phyloP scores from a whole-genome alignment of 192 early-diverging fungal genomes.

The Coemansia sp. region DNA sequence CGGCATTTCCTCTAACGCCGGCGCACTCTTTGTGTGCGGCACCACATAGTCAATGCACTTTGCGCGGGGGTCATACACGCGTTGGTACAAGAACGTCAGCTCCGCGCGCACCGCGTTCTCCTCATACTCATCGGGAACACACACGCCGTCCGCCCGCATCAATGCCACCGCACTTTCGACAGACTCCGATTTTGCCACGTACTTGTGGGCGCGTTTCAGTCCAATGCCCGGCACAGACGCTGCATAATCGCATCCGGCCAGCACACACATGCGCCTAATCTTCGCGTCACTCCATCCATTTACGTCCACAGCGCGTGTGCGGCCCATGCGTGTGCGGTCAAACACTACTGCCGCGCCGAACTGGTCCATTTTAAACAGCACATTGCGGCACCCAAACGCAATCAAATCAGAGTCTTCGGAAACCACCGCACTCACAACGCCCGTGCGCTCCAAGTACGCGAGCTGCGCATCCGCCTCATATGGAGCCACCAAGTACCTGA shows the following conservation, averaged over 20 bases:
- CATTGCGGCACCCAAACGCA: slow-evolving; percentile 82
- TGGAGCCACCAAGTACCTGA: slow-evolving; percentile 86
- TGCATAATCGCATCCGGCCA: slow-evolving; percentile 98
- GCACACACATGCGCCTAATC: slow-evolving; percentile 89
- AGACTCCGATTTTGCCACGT: slow-evolving; percentile 59
- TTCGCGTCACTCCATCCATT: slow-evolving; percentile 58
- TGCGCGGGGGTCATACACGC: slow-evolving; percentile 75
- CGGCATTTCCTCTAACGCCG: slow-evolving; percentile 36
- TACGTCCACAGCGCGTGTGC: slow-evolving; percentile 55
- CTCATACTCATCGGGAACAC: slow-evolving; percentile 67
- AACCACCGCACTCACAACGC: slow-evolving; percentile 73
- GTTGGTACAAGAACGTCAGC: slow-evolving; percentile 84
- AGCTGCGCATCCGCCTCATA: slow-evolving; percentile 98
- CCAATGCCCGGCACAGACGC: slow-evolving; percentile 82
- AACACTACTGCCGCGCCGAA: slow-evolving; percentile 71
- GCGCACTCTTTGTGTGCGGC: slow-evolving; percentile 37
- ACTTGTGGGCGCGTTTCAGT: slow-evolving; percentile 71
- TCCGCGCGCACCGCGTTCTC: slow-evolving; percentile 72
- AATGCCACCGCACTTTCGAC: slow-evolving; percentile 57
- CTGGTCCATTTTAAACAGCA: slow-evolving; percentile 83
- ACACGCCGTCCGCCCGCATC: slow-evolving; percentile 51
- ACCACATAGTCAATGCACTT: slow-evolving; percentile 60
- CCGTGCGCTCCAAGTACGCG: slow-evolving; percentile 70
- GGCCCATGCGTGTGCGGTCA: slow-evolving; percentile 52
- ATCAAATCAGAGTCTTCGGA: slow-evolving; percentile 96